A percentile compares a stretch with the other conserved stretches of the same genome.
Conservation (phyloP, 2,329 filamentous ascomycete genomes). For the Botrytis porri region DNA sequence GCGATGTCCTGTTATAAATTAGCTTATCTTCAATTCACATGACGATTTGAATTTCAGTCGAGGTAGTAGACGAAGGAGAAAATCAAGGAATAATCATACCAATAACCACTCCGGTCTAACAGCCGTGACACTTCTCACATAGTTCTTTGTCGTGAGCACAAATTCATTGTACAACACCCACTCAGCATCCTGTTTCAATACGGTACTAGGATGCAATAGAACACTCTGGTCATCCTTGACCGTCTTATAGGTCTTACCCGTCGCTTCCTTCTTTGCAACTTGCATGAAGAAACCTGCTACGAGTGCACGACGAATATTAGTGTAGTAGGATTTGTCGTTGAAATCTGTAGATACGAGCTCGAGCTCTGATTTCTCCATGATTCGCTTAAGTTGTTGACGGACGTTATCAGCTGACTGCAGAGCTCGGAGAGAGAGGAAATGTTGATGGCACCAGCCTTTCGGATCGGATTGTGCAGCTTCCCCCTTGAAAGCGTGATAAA, state of each 20-base stretch:
- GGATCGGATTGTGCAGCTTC: conserved; percentile 65
- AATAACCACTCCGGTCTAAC: conserved; percentile 93
- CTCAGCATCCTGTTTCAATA: conserved; percentile 82
- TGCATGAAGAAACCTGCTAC: conserved; percentile 99
- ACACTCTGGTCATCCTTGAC: conserved; percentile 97
- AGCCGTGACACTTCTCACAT: conserved; percentile 88
- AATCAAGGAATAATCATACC: conserved; percentile 51
- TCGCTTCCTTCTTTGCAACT: conserved; percentile 87
- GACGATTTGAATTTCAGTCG: background rate
- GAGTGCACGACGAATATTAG: conserved; percentile 89
- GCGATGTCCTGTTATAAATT: conserved; percentile 74
- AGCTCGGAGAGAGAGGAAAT: conserved; percentile 87
- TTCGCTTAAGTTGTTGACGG: conserved; percentile 83
- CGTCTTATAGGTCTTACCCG: conserved; percentile 87
- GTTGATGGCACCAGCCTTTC: conserved; percentile 94
- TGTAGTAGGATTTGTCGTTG: conserved; percentile 96
- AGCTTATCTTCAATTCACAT: conserved; percentile 36
- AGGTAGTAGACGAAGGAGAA: background rate
- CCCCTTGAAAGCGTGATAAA: conserved; percentile 95
- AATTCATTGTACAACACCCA: conserved; percentile 99
- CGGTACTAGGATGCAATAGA: conserved; percentile 88
- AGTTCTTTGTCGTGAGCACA: conserved; percentile 96
- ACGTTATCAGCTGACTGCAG: conserved; percentile 93
- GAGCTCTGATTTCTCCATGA: conserved; percentile 90
- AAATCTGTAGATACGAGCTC: conserved; percentile 87